Base-by-base conservation (phyloP, 129 eudicot species). In the Scalesia atractyloides region DNA sequence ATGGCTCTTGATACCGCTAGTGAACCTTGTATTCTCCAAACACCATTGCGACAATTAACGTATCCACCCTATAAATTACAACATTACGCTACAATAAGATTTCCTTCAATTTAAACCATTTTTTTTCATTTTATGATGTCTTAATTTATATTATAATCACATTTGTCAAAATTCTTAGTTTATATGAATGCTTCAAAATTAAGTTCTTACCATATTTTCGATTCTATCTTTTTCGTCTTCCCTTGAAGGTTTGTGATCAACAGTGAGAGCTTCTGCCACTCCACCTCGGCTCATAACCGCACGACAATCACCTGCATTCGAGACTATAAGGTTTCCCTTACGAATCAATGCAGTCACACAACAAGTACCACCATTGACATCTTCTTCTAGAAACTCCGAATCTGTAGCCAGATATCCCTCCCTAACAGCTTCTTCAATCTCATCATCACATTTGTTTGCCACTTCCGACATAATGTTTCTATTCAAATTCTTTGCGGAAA, bases 1-100 rank as follows among this genome's bases (percentile, higher is more conserved):
- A 94, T 82, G 12, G 79, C 95, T 78, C 98, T 82, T 36, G 98
- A 90, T 39, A 94, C 97, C 9, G 97, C 98, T 19, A 94, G 91
- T 52, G 96, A 87, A n/a, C 97, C 98, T 64, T 89, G 95, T 64
- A 94, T 89, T 82, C 97, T 90, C 97, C 96, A 94, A 51, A 90
- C 89, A 64, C 98, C 98, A 33, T 73, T 84, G 73, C 92, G 83
- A 66, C 77, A 82, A 70, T 89, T 96, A 36, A 90, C 95, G 65
- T 90, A 94, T 47, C 97, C 98, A 63, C 98, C 98, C 97, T 89
- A 64, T 59, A 81, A 24, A 36, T 70, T 9, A 33, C 30, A 62
- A 69, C 66, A 73, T 68, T 73, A 22, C 9, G 17, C 51, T 76
- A 68, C 61, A 43, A 26, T 70, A 16, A 70, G 60, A 41, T 48